Base-by-base conservation (phyloP, 1,284 basidiomycete species). In the Fomitopsis betulina region DNA sequence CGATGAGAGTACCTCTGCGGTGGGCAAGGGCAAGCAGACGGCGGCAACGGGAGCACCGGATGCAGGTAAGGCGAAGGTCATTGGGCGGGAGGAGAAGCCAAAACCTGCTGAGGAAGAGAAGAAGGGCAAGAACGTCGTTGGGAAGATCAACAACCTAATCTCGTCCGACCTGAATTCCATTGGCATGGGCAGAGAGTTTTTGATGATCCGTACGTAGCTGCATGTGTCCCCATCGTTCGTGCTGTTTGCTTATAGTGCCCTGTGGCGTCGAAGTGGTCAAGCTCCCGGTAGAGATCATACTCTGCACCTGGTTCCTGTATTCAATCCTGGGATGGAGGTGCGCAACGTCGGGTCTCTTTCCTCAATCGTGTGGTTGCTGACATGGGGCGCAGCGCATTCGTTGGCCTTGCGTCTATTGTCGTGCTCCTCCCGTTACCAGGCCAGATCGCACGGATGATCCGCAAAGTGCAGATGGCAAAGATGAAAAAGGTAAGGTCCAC, bases 331-430 rank as follows among this genome's bases (percentile, higher is more conserved):
- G 78, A 19, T 77, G 75, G 75, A 76, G 66, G 65, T 79, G 4
- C 73, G 72, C 52, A 79, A 4, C 5, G 1, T 30, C 2, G 1
- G 27, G 27, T 80, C 63, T 64, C 43, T 74, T 77, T 56, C 57
- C 40, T 33, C 25, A 50, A 12, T 27, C 19, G 21, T 23, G 13
- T 21, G 7, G 54, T 43, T 8, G 39, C 21, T 12, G 15, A 37
- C 17, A 17, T 70, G 30, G 9, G 50, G 68, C 57, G 65, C 68
- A 62, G 79, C 60, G 74, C 81, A 1, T 72, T 82, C 47, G 72
- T 82, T 37, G 82, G 87, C 5, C 74, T 89, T 63, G 73, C 70
- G 0, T 69, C 74, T 10, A 85, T 89, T 67, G 47, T 84, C 19
- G 15, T 75, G 10, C 64, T 79, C 37, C 75, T 86, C 53, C 86